Percentiles rank a stretch among this genome's conserved stretches.
Conservation (phyloP, 495 filamentous ascomycete genomes). For the Xanthoparmelia taractica region DNA sequence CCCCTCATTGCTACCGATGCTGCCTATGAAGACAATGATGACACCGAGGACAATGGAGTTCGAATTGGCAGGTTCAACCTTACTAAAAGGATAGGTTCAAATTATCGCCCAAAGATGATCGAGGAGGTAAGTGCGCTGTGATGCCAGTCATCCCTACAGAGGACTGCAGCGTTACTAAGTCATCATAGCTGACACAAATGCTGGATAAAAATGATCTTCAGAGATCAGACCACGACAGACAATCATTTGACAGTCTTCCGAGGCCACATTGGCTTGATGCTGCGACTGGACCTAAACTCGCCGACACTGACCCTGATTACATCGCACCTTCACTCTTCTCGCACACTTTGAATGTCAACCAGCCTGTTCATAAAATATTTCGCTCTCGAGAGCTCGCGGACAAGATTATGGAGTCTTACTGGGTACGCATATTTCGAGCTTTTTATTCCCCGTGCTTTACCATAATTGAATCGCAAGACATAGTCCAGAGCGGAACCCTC, state of each 20-base stretch:
- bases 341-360: background rate
- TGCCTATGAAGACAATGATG: constrained; percentile 59
- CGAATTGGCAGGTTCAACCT: constrained; percentile 63
- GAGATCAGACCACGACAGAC: constrained; percentile 2
- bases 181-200: constrained; percentile 9
- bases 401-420: background rate
- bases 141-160: background rate
- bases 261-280: constrained; percentile 10
- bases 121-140: constrained; percentile 50
- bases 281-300: constrained; percentile 19
- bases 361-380: background rate
- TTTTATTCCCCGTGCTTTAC: no score
- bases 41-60: constrained; percentile 62
- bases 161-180: constrained; percentile 7
- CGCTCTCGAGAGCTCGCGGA: background rate
- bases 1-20: constrained; percentile 51
- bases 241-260: constrained; percentile 11
- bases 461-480: no score
- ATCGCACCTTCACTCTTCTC: constrained; percentile 47
- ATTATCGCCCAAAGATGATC: constrained; percentile 48
- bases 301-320: constrained; percentile 46
- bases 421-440: background rate
- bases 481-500: no score
- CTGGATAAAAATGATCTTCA: background rate
- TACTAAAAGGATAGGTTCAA: constrained; percentile 59